Evolutionary conservation across 345 rosid species (phyloP), one percentile per base, ranked within the genome.

Genomic region (Eucalyptus sp.): DNA sequence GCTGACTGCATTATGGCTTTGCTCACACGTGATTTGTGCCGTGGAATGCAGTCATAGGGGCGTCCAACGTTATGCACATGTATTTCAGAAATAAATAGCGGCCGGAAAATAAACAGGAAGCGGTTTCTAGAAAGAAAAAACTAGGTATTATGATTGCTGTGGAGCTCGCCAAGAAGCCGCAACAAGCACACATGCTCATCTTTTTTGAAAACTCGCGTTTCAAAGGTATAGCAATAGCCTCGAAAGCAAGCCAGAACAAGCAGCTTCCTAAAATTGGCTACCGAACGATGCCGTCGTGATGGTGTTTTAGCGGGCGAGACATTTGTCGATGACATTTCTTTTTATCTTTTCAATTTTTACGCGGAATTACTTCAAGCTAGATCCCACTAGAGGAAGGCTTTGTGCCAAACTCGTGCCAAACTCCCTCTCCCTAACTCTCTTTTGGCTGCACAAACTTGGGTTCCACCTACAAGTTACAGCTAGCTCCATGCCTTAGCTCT

Each of bases 1-100:
- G 76, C 76, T 0, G 3, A n/a, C 18, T 10, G 3, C 0, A 0
- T 18, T 18, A 9, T 11, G 44, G 33, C 25, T 71, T 18, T 17
- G 44, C 7, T 5, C 58, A 12, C 44, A 4, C 3, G 46, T 5
- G 6, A 33, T 71, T 71, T 2, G 2, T 10, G 62, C 3, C 4
- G 29, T 10, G 29, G 29, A 56, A 56, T 24, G 62, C 62, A 10
- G 29, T 56, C 5, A 24, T 10, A 9, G 29, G 29, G 29, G 13
- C 27, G 6, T 56, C 12, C 13, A 24, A 24, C 4, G 29, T 5
- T 56, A 24, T 9, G 62, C 13, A 9, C 10, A 0, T 52, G 58
- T 56, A 10, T 56, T 24, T 24, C 9, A 24, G 29, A 56, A 56
- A 24, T 6, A 10, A 56, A 56, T 3, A 10, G 0, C 13, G 3